Evolutionary conservation across 345 rosid genomes (phyloP), one percentile per base, ranked within the genome.

Genomic region (Stellera chamaejasme): DNA sequence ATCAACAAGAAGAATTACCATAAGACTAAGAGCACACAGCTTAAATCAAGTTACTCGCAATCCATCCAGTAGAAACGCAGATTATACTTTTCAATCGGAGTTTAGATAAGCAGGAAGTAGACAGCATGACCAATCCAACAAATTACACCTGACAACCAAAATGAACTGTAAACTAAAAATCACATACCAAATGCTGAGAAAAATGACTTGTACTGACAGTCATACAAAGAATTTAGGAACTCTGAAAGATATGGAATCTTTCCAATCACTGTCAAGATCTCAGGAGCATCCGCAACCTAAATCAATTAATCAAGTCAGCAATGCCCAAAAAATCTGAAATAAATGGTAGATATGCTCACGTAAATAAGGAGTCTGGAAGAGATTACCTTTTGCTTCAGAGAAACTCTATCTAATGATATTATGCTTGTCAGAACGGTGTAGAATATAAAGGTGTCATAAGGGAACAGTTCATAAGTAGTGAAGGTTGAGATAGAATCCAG

Each of bases 211-310:
- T 94, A 94, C 55, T 82, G 96, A 58, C 97, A 94, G 46, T 87
- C 97, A 54, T 90, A 87, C 47, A 94, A 60, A 42, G 99, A 85
- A 81, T 94, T 94, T 69, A 94, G 67, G 66, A 94, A 94, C 76
- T 85, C 99, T 0, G 95, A 82, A 39, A 94, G 93, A 70, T 76
- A 58, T 10, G 93, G 90, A 61, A 94, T 77, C 72, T 90, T 94
- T 65, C 95, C 96, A 6, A 94, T 89, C 78, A 90, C 99, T 23
- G 96, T 82, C 83, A 94, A 78, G 72, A 94, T 87, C 75, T 94
- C 99, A 56, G 99, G 97, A 68, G 99, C 99, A 84, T 90, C 96
- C 66, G 82, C 97, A 13, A 94, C 99, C 99, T 90, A 80, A 68
- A 58, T 61, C 46, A 58, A 50, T 59, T 45, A 58, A 50, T 56